phyloP scores from a whole-genome alignment of 2,329 filamentous ascomycete species.

The Aspergillus brunneoviolaceus region DNA sequence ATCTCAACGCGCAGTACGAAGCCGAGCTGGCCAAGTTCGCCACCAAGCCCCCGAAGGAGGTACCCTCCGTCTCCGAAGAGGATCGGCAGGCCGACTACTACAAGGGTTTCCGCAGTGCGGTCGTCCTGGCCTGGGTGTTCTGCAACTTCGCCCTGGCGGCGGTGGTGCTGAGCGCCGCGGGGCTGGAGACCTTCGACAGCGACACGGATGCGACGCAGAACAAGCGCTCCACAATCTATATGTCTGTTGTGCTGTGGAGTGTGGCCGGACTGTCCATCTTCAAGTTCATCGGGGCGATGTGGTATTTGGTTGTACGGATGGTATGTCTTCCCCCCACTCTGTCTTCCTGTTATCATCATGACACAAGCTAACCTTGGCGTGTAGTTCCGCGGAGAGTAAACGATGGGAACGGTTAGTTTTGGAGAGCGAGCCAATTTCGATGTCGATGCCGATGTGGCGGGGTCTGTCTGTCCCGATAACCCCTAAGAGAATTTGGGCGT shows the following conservation, averaged over 20 bases:
- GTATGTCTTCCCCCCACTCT: slow-evolving; percentile 55
- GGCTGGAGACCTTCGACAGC: slow-evolving; percentile 66
- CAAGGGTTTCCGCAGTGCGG: slow-evolving; percentile 87
- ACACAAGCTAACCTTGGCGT: too few species aligned
- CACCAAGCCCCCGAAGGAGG: slow-evolving; percentile 70
- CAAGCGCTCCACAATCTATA: slow-evolving; percentile 73
- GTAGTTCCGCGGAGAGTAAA: too few species aligned
- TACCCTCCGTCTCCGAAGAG: slow-evolving; percentile 47
- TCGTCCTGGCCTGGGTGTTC: slow-evolving; percentile 95
- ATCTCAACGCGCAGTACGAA: slow-evolving; percentile 94
- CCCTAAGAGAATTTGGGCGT: background rate
- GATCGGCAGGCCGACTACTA: slow-evolving; percentile 98
- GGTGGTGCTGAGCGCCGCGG: slow-evolving; percentile 81
- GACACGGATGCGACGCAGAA: slow-evolving; percentile 46
- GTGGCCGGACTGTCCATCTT: slow-evolving; percentile 81
- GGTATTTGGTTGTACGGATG: slow-evolving; percentile 88
- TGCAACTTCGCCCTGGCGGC: slow-evolving; percentile 87
- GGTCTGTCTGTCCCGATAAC: background rate
- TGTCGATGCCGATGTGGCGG: background rate
- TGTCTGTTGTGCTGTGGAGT: slow-evolving; percentile 83
- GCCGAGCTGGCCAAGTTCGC: slow-evolving; percentile 73
- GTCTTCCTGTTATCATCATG: too few species aligned
- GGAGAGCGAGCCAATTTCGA: background rate
- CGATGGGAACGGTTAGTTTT: background rate
- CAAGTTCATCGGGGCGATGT: slow-evolving; percentile 82